phyloP scores from a whole-genome alignment of 805 yeast genomes.

The Candida maltosa region DNA sequence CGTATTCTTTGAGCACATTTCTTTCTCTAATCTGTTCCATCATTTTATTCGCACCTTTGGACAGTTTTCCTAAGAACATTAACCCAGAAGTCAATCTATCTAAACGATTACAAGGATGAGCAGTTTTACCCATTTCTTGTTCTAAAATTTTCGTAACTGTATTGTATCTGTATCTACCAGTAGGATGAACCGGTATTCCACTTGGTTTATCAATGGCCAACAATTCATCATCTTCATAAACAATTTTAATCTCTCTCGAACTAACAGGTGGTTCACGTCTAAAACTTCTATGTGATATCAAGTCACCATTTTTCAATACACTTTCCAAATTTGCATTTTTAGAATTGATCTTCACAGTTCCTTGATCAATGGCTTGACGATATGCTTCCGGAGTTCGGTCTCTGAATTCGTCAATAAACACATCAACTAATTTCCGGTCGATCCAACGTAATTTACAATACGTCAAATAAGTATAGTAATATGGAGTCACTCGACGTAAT shows the following conservation, averaged over 20 bases:
- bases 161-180: conserved; percentile 77
- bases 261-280: conserved; percentile 89
- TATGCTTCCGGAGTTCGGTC: conserved; percentile 72
- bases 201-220: conserved; percentile 90
- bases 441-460: conserved; percentile 92
- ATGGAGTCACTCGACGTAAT: conserved; percentile 75
- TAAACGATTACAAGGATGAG: conserved; percentile 80
- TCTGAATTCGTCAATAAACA: conserved; percentile 81
- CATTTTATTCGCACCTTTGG: conserved; percentile 73
- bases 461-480: conserved; percentile 84
- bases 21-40: conserved; percentile 71
- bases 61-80: conserved; percentile 84
- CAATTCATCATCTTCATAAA: conserved; percentile 69
- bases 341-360: conserved; percentile 73
- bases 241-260: conserved; percentile 56
- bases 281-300: conserved; percentile 74
- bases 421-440: conserved; percentile 72
- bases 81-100: conserved; percentile 91
- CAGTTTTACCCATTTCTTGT: conserved; percentile 60
- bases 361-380: conserved; percentile 44
- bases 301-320: conserved; percentile 75
- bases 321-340: conserved; percentile 62
- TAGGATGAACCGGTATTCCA: conserved; percentile 94
- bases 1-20: conserved; percentile 73
- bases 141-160: conserved; percentile 76